A percentile compares a stretch with the other conserved stretches of the same genome.
Evolutionary conservation across 768 basidiomycete genomes (phyloP).

Genomic region (Kwoniella sp.): DNA sequence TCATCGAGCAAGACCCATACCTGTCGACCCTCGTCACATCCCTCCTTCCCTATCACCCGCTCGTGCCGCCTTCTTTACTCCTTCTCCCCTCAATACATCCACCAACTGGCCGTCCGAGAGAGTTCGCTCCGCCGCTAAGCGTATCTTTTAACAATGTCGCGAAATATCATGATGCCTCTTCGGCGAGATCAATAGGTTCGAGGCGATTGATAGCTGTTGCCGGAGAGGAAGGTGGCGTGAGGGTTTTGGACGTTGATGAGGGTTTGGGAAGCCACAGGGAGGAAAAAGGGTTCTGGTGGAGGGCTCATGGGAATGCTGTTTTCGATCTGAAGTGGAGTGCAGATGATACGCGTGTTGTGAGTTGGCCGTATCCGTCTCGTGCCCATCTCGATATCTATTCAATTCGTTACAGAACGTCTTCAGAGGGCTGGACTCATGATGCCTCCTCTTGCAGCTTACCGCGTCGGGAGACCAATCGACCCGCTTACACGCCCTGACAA

Average conservation of each 20-base stretch:
- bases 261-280: slow-evolving; percentile 38
- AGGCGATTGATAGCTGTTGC: slow-evolving; percentile 44
- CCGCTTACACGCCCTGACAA: slow-evolving; percentile 37
- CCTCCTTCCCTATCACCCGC: slow-evolving; percentile 25
- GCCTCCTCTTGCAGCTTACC: slow-evolving; percentile 34
- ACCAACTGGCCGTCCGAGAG: slow-evolving; percentile 39
- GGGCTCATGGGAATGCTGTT: slow-evolving; percentile 52
- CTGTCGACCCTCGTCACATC: slow-evolving; percentile 35
- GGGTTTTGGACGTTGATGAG: slow-evolving; percentile 47
- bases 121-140: slow-evolving; percentile 40
- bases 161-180: slow-evolving; percentile 26
- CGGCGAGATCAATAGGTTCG: slow-evolving; percentile 22
- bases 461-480: slow-evolving; percentile 49
- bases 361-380: no score
- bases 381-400: no score
- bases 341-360: slow-evolving; percentile 44
- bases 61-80: slow-evolving; percentile 32
- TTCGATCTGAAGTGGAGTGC: slow-evolving; percentile 53
- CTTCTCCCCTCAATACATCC: slow-evolving; percentile 41
- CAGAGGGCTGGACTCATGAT: background rate
- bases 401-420: no score
- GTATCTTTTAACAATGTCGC: slow-evolving; percentile 39
- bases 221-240: slow-evolving; percentile 47
- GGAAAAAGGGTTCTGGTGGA: slow-evolving; percentile 48
- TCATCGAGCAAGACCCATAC: slow-evolving; percentile 10